Evolutionary conservation across 805 yeast species (phyloP), one percentile per base, ranked within the genome.

Genomic region (Saturnispora bothae): DNA sequence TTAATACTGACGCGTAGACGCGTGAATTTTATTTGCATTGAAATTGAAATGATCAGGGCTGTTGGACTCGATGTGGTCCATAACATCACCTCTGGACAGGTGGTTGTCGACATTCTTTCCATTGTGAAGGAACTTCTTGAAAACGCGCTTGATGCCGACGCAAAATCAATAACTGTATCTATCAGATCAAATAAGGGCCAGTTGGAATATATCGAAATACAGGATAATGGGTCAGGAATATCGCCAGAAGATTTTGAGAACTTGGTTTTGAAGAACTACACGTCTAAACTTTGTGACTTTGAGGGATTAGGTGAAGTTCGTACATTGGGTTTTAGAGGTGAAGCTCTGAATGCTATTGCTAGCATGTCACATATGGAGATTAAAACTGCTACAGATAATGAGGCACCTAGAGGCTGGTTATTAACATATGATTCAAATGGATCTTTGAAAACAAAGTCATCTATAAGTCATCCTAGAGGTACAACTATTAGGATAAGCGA

Each of bases 51-150:
- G 35, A 37, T 37, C 9, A 31, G 28, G 29, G 28, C 33, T 9
- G 29, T 37, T 13, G 18, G 31, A 3, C 15, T 16, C n/a, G 40
- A 37, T 26, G 94, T 88, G 47, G 68, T 86, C 5, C 83, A 82
- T 46, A 65, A 69, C 42, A 74, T 89, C 41, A 85, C 96, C 0
- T 84, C 96, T 0, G 96, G 96, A 0, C 98, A 92, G 56, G 97
- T 92, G 12, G 82, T 92, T 10, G 71, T 78, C 4, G 95, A 83
- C 48, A 59, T 92, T 31, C 65, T 73, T 0, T 75, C 89, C 0
- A 81, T 83, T 0, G 76, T 81, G 22, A 89, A 89, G 53, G 98
- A 89, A 54, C 60, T 88, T 2, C 66, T 92, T 3, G 98, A 89
- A 50, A 89, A 89, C 54, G 64, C 92, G 22, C 61, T 89, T 5